These are phyloP conservation scores for Colletotrichum melonis DNA, from an alignment of 2,329 filamentous ascomycete genomes.

Conservation along the genomic window DNA sequence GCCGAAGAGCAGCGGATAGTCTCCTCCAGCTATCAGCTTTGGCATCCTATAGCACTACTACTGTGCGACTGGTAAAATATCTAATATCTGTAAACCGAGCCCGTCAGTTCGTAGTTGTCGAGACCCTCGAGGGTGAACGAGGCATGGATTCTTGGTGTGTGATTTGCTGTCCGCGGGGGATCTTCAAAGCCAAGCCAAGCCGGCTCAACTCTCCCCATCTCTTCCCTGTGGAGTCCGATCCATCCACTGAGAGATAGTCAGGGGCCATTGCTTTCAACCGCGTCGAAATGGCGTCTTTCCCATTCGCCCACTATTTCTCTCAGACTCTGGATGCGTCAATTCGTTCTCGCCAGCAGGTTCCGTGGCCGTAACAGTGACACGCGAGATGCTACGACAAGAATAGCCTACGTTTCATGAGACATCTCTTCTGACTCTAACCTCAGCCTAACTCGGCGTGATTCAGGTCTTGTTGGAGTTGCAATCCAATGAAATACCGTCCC, in stretches of 20 bases:
- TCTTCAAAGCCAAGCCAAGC: slow-evolving; percentile 22
- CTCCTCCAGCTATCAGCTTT: no score
- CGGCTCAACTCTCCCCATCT: slow-evolving; percentile 8
- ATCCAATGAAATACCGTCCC: not conserved
- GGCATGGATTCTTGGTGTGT: not conserved
- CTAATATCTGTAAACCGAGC: no score
- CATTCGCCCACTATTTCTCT: slow-evolving; percentile 11
- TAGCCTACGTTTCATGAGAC: slow-evolving; percentile 31
- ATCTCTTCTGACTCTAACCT: slow-evolving; percentile 23
- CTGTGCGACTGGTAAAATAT: no score
- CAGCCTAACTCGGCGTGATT: slow-evolving; percentile 12
- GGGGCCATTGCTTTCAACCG: not conserved
- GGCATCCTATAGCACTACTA: no score
- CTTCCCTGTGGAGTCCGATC: slow-evolving; percentile 18
- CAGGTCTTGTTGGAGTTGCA: not conserved
- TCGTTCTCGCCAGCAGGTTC: slow-evolving; percentile 14
- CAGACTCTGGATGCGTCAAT: slow-evolving; percentile 20
- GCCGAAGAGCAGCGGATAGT: no score
- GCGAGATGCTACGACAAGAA: slow-evolving; percentile 32
- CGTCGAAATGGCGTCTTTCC: slow-evolving; percentile 7
- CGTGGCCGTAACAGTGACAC: slow-evolving; percentile 25
- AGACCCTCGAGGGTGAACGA: no score
- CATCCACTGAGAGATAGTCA: not conserved
- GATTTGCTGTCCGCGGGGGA: slow-evolving; percentile 2
- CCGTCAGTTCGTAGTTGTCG: no score